Base-by-base conservation (phyloP, 1,284 basidiomycete genomes). In the Trametes versicolor region DNA sequence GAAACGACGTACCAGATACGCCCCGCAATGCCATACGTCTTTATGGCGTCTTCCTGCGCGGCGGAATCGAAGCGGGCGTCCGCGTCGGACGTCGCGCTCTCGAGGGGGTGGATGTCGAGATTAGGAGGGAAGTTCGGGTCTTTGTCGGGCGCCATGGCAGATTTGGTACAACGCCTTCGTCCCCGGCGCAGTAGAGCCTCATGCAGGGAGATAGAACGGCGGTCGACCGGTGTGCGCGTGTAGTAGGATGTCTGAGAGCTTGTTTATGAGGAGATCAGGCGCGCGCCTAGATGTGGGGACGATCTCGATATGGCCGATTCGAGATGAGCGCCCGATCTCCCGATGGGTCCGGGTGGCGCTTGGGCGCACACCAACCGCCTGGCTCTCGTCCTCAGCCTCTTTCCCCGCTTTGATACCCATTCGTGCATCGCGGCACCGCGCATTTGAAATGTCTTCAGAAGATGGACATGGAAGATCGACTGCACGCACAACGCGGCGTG, bases 11-110 rank as follows among this genome's bases (percentile, higher is more conserved):
- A 92, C 91, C 91, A 92, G 58, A 93, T 85, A 75, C 90, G 81
- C 36, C 91, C 91, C 13, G 91, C 92, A 59, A 94, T 93, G 6
- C 92, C 91, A 73, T 88, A 93, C 58, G 79, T 80, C 21, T 80
- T 76, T 62, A 94, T 92, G 7, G 89, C 86, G n/a, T 80, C 76
- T 65, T 80, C 75, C 71, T 93, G 90, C 3, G 85, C 84, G 45
- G 74, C 68, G 21, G 75, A 71, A 47, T 81, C 79, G 68, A 89
- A 89, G 13, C 69, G 67, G 39, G 65, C 69, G 62, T 69, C 70
- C 37, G 58, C 1, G 66, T 66, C 61, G 5, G 64, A 58, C 0
- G 48, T 29, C 52, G 67, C 58, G 51, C 48, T 55, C 23, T 56
- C 54, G 2, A 72, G 71, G 10, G 75, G 74, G 23, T 45, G 65